Evolutionary conservation across 2,329 filamentous ascomycete species (phyloP), one percentile per base, ranked within the genome.

Genomic region (Ambrosiella cleistominuta): DNA sequence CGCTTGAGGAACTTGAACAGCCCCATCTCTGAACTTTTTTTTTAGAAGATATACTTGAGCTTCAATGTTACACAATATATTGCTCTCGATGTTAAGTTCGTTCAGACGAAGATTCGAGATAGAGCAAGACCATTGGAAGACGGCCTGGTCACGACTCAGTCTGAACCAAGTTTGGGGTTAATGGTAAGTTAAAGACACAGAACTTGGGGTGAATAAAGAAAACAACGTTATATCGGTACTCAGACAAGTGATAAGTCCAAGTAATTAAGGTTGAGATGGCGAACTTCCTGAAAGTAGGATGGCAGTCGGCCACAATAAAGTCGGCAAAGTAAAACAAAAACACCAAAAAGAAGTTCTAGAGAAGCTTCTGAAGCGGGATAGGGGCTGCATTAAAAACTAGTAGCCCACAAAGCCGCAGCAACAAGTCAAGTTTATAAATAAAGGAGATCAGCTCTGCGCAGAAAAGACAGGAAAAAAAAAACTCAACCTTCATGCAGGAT

Each of bases 1-100:
- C 59, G 59, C 44, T 57, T 60, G 13, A 60, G 45, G 17, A 60
- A 60, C 19, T 57, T 57, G 56, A 60, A 60, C 5, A 60, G 42
- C 7, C 59, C 59, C 59, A 60, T 60, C 8, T 51, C 36, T 13
- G 40, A 13, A 49, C 3, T 9, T 27, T 5, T 27, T 27, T 27
- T 27, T 3, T 2, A 27, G 3, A 5, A 4, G 27, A 27, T 27
- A 3, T 27, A 27, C 27, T 27, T 27, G 27, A 27, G 27, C 27
- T 27, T 27, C 27, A 27, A 27, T 27, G 27, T 27, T 27, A 27
- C 27, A 27, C 27, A 27, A 27, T 2, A 27, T 27, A 27, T 27
- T 27, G 3, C 27, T 27, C 27, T 27, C 27, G 27, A 27, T 27
- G 27, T 27, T 27, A 27, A 27, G 27, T 27, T 27, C 27, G 27